Conservation (phyloP, 2,329 filamentous ascomycete genomes). For the Cladophialophora chaetospira region DNA sequence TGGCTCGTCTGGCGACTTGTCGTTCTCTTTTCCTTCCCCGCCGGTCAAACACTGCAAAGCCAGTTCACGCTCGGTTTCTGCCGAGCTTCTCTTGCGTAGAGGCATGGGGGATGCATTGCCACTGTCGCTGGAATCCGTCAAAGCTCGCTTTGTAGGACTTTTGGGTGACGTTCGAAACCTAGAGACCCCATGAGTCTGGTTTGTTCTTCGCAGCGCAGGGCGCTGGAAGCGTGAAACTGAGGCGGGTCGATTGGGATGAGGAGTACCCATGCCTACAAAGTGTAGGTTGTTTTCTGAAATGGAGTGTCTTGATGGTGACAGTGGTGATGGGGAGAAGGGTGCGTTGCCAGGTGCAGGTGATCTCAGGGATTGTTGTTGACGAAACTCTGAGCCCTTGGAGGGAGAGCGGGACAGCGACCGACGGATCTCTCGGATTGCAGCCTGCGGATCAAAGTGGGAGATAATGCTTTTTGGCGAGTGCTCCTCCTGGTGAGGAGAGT, state of each 20-base stretch:
- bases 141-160: constrained; percentile 77
- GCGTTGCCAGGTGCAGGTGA: constrained; percentile 54
- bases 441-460: constrained; percentile 79
- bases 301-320: constrained; percentile 61
- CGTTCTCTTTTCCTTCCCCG: constrained; percentile 34
- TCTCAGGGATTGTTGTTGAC: constrained; percentile 54
- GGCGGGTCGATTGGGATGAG: constrained; percentile 65
- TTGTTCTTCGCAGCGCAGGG: constrained; percentile 45
- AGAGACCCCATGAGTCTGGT: constrained; percentile 40
- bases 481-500: constrained; percentile 52
- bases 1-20: constrained; percentile 26
- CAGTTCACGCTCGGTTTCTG: constrained; percentile 51
- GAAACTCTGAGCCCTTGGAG: constrained; percentile 69
- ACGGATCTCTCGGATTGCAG: constrained; percentile 78
- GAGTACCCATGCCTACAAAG: constrained; percentile 49
- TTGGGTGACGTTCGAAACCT: constrained; percentile 72
- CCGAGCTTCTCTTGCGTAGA: constrained; percentile 37
- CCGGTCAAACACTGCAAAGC: constrained; percentile 42
- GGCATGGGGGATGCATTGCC: constrained; percentile 65
- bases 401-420: constrained; percentile 92
- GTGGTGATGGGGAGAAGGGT: constrained; percentile 53
- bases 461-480: constrained; percentile 81
- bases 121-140: constrained; percentile 69
- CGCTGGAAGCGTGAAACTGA: constrained; percentile 64
- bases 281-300: constrained; percentile 57